Percentiles rank a stretch among this genome's conserved stretches.
Conservation (phyloP, 495 filamentous ascomycete species). For the Penicillium antarcticum region DNA sequence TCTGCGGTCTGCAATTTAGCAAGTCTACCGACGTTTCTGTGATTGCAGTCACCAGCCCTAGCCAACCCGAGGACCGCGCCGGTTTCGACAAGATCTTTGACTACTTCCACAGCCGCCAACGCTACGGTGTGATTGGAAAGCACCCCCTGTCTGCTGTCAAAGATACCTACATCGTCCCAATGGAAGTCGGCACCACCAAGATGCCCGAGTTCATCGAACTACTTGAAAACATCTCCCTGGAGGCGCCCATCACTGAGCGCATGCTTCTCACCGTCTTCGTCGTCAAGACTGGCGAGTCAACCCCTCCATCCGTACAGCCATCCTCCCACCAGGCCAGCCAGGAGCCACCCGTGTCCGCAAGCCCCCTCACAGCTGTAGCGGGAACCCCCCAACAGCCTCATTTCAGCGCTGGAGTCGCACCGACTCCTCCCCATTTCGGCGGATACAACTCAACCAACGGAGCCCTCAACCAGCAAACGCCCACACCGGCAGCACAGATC, state of each 20-base stretch:
- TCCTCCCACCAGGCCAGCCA: constrained; percentile 41
- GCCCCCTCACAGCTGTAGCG: constrained; percentile 43
- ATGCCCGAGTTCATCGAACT: constrained; percentile 74
- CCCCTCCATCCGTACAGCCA: constrained; percentile 43
- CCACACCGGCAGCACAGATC: constrained; percentile 19
- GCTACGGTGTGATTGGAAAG: constrained; percentile 78
- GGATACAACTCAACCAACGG: constrained; percentile 30
- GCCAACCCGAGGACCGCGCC: constrained; percentile 42
- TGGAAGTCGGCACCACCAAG: constrained; percentile 56
- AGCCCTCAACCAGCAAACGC: constrained; percentile 24
- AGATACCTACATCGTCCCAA: constrained; percentile 74
- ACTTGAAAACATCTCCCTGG: constrained; percentile 68
- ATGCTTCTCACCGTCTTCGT: constrained; percentile 77
- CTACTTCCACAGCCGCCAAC: constrained; percentile 72
- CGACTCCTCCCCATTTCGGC: constrained; percentile 20
- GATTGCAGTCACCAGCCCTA: constrained; percentile 59
- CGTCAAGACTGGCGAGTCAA: constrained; percentile 51
- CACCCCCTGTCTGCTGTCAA: constrained; percentile 65
- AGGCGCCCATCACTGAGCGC: constrained; percentile 61
- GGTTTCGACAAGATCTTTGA: constrained; percentile 69
- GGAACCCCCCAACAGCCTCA: constrained; percentile 36
- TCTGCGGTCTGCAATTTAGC: constrained; percentile 75
- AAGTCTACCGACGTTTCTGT: constrained; percentile 69
- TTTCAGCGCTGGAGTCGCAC: constrained; percentile 26
- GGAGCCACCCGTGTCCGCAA: constrained; percentile 35